Percentiles rank a stretch among this genome's conserved stretches.
Conservation (phyloP, 345 rosid genomes). For the Alliaria petiolata region DNA sequence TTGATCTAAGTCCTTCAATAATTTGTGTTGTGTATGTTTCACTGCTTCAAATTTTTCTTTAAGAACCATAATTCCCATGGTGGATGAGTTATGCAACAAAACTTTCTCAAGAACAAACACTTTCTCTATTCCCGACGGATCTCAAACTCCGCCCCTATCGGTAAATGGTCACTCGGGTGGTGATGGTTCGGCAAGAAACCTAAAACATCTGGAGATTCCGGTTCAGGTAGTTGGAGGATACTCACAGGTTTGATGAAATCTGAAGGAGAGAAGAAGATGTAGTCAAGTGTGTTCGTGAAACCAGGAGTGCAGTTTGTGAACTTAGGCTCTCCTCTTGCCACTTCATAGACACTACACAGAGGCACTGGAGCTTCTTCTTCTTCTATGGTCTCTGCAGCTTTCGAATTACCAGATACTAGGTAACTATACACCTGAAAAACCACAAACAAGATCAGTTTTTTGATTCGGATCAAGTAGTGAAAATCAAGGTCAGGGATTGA, state of each 20-base stretch:
- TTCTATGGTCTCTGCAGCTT: conserved; percentile 22
- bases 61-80: no score
- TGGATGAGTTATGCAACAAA: no score
- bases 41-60: no score
- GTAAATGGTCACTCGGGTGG: conserved; percentile 97
- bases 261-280: conserved; percentile 69
- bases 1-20: neutral
- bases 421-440: conserved; percentile 74
- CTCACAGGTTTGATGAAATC: conserved; percentile 54
- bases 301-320: conserved; percentile 91
- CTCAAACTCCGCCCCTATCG: conserved; percentile 84
- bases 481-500: neutral
- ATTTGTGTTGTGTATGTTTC: neutral
- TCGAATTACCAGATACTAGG: conserved; percentile 54
- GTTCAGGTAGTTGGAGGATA: conserved; percentile 61
- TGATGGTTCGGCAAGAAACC: conserved; percentile 73
- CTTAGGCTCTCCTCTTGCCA: conserved; percentile 70
- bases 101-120: neutral
- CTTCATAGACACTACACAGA: conserved; percentile 61
- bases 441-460: neutral
- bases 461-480: neutral
- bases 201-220: conserved; percentile 50
- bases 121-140: conserved; percentile 37
- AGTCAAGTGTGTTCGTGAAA: conserved; percentile 79
- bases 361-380: conserved; percentile 58